Percentiles rank a stretch among this genome's conserved stretches.
These are phyloP conservation scores for Acmispon strigosus DNA, from an alignment of 306 rosid genomes.

Conservation along the genomic window DNA sequence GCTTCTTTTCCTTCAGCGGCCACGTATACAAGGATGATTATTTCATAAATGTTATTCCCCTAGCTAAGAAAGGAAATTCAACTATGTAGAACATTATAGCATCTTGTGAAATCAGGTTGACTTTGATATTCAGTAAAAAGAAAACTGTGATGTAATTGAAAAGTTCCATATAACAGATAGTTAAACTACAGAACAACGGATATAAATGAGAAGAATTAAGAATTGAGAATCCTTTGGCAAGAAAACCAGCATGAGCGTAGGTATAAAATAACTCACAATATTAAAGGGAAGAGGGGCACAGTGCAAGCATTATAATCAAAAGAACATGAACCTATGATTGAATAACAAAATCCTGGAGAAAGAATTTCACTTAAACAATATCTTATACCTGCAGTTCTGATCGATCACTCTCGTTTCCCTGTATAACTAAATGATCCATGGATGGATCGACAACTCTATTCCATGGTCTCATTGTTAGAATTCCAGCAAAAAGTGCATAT, in stretches of 20 bases:
- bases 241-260: slow-evolving; percentile 17
- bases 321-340: slow-evolving; percentile 7
- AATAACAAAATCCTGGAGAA: not conserved
- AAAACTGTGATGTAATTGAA: no score
- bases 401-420: slow-evolving; percentile 59
- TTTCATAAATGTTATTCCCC: not conserved
- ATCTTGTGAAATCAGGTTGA: not conserved
- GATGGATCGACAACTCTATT: slow-evolving; percentile 73
- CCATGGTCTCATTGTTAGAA: slow-evolving; percentile 98
- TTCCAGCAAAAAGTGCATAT: slow-evolving; percentile 87
- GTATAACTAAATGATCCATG: slow-evolving; percentile 81
- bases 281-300: slow-evolving; percentile 12
- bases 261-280: not conserved
- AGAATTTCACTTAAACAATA: not conserved
- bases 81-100: not conserved
- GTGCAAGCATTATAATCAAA: slow-evolving; percentile 10
- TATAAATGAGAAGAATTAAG: slow-evolving; percentile 5
- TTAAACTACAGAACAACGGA: slow-evolving; percentile 6
- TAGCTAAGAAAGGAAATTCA: slow-evolving; percentile 1
- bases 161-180: not conserved
- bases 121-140: not conserved
- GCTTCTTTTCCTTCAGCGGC: slow-evolving; percentile 6
- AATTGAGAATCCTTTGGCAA: not conserved
- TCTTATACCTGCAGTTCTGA: slow-evolving; percentile 89
- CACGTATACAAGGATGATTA: not conserved